Evolutionary conservation across 768 basidiomycete species (phyloP).

Genomic region (Termitomyces sp.): DNA sequence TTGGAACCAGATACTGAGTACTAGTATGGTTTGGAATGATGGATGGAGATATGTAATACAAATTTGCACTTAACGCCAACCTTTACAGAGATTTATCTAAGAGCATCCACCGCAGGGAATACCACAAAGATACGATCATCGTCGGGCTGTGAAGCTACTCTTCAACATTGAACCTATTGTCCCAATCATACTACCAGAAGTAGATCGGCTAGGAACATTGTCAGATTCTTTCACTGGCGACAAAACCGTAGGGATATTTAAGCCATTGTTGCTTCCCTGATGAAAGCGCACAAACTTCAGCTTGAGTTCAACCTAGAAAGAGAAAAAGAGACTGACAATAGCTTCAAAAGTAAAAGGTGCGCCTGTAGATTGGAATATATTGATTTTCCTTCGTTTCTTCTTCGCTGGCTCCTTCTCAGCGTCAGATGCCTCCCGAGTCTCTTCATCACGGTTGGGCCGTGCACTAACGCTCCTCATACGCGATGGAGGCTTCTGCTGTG

Average conservation of each 20-base stretch:
- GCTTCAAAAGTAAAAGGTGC: slow-evolving; percentile 42
- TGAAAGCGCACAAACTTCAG: slow-evolving; percentile 11
- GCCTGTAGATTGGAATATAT: slow-evolving; percentile 47
- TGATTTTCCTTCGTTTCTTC: slow-evolving; percentile 73
- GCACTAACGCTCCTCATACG: slow-evolving; percentile 16
- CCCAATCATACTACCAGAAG: slow-evolving; percentile 26
- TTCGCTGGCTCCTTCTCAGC: slow-evolving; percentile 27
- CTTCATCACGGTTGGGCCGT: slow-evolving; percentile 4
- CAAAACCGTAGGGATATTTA: slow-evolving; percentile 63
- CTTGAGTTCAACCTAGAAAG: background rate
- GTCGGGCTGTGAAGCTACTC: slow-evolving; percentile 16
- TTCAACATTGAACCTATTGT: slow-evolving; percentile 20
- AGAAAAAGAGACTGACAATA: slow-evolving; percentile 23
- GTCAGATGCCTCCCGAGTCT: slow-evolving; percentile 3
- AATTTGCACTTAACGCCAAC: no score
- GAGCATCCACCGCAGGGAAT: background rate
- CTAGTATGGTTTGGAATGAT: background rate
- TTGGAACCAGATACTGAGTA: no score
- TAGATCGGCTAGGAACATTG: slow-evolving; percentile 44
- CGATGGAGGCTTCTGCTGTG: slow-evolving; percentile 11
- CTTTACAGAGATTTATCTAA: no score
- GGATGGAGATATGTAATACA: no score
- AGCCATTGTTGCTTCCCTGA: slow-evolving; percentile 29
- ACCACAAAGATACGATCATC: background rate
- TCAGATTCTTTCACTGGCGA: slow-evolving; percentile 64